phyloP scores from a whole-genome alignment of 371 early-diverging fungal genomes.

The Apophysomyces trapeziformis region DNA sequence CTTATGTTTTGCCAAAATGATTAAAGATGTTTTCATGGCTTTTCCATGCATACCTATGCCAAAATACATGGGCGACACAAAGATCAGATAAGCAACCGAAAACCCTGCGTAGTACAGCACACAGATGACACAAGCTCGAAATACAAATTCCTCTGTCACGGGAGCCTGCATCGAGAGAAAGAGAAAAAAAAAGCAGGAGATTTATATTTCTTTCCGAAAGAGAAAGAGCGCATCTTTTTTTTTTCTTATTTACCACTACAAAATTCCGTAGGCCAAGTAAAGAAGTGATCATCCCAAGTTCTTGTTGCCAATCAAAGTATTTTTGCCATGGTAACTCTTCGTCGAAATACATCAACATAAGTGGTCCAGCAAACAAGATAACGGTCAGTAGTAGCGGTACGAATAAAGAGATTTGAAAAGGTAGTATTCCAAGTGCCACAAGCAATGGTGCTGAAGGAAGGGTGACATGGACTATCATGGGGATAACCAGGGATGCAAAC shows the following conservation, averaged over 20 bases:
- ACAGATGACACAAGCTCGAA: slow-evolving; percentile 66
- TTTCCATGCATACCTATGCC: slow-evolving; percentile 56
- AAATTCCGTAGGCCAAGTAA: slow-evolving; percentile 48
- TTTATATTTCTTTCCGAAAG: not conserved
- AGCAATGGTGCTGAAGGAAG: not conserved
- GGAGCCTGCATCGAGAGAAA: slow-evolving; percentile 53
- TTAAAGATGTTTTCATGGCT: not conserved
- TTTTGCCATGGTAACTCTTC: slow-evolving; percentile 40
- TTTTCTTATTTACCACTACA: slow-evolving; percentile 37
- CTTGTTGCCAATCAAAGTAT: slow-evolving; percentile 28
- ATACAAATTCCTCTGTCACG: slow-evolving; percentile 69
- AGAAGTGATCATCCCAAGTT: slow-evolving; percentile 25
- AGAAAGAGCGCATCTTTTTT: slow-evolving; percentile 1
- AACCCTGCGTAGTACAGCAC: slow-evolving; percentile 47
- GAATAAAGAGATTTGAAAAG: slow-evolving; percentile 1
- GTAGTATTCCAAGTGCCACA: not conserved
- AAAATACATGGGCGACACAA: slow-evolving; percentile 65
- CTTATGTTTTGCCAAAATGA: slow-evolving; percentile 24
- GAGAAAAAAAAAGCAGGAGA: not conserved
- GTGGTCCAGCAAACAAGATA: slow-evolving; percentile 59
- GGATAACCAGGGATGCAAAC: slow-evolving; percentile 29
- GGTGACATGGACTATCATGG: slow-evolving; percentile 23
- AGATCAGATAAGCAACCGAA: slow-evolving; percentile 41
- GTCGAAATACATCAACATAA: slow-evolving; percentile 43
- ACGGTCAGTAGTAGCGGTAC: slow-evolving; percentile 32